Conservation (phyloP, 331 rosid species). For the Acacia concinna region DNA sequence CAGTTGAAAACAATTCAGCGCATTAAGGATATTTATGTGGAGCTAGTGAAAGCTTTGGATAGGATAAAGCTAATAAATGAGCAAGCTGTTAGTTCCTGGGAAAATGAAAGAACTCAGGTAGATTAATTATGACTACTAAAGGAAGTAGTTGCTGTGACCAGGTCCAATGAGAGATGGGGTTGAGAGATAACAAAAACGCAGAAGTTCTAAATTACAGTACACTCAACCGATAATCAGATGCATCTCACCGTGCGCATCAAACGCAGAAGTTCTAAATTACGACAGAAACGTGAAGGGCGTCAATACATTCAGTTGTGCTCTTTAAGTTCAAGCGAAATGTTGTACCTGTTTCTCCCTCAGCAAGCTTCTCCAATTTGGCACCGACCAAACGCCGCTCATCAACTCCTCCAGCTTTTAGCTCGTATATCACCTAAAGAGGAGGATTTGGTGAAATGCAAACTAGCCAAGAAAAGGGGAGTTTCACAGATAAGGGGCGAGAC, state of each 20-base stretch:
- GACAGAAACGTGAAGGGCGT: constrained; percentile 2
- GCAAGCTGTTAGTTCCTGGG: background rate
- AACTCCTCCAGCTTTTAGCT: constrained; percentile 96
- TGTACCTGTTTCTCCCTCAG: constrained; percentile 93
- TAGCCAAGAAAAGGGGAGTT: background rate
- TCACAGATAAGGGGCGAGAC: background rate
- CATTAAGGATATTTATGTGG: background rate
- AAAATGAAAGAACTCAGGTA: background rate
- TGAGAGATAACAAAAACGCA: background rate
- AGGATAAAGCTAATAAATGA: background rate
- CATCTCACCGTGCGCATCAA: constrained; percentile 22
- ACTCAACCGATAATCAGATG: constrained; percentile 8
- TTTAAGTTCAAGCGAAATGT: background rate
- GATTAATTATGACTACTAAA: background rate
- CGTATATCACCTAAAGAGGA: constrained; percentile 70
- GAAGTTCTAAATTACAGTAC: background rate
- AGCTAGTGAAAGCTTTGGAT: background rate
- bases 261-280: constrained; percentile 14
- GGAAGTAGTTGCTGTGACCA: background rate
- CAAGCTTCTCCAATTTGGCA: constrained; percentile 95
- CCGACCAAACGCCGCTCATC: constrained; percentile 97
- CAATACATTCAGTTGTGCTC: background rate
- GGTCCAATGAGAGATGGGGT: background rate
- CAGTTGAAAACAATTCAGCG: background rate
- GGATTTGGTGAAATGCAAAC: background rate